Percentiles rank a stretch among this genome's conserved stretches.
phyloP scores from a whole-genome alignment of 768 basidiomycete genomes.

The Cystofilobasidium bisporidii region DNA sequence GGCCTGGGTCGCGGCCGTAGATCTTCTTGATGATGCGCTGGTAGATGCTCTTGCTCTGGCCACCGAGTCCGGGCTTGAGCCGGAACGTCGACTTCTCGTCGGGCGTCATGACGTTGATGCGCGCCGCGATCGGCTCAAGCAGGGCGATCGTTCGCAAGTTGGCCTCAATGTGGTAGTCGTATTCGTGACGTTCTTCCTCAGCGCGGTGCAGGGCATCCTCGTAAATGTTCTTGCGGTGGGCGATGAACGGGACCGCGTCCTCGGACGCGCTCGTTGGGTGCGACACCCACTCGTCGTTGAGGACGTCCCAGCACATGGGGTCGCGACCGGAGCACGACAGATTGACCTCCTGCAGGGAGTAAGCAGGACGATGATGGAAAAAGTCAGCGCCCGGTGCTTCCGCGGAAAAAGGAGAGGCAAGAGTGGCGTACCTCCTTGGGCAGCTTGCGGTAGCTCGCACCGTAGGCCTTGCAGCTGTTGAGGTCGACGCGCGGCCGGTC shows the following conservation, averaged over 20 bases:
- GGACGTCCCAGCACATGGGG: conserved; percentile 83
- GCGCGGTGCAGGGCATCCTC: conserved; percentile 94
- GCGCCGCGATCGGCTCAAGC: conserved; percentile 72
- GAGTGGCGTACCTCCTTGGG: conserved; percentile 63
- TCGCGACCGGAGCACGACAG: conserved; percentile 91
- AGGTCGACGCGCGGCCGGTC: conserved; percentile 63
- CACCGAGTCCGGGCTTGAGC: conserved; percentile 80
- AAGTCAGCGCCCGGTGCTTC: conserved; percentile 10
- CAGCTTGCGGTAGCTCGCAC: conserved; percentile 85
- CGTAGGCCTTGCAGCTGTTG: conserved; percentile 47
- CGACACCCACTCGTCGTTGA: conserved; percentile 97
- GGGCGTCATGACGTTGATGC: conserved; percentile 76
- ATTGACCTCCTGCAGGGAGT: conserved; percentile 59
- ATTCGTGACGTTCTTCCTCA: conserved; percentile 97
- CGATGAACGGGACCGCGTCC: conserved; percentile 73
- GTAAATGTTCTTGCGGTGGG: conserved; percentile 92
- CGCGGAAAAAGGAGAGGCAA: background rate
- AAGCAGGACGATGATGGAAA: background rate
- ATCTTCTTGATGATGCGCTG: conserved; percentile 88
- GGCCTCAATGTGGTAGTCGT: conserved; percentile 87
- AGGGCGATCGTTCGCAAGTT: conserved; percentile 80
- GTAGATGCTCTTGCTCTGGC: conserved; percentile 74
- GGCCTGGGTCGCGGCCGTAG: conserved; percentile 54
- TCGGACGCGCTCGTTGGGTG: conserved; percentile 98
- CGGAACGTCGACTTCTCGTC: conserved; percentile 76